These are phyloP conservation scores for Solanum chacoense DNA, from an alignment of 305 asterid genomes.

Conservation along the genomic window DNA sequence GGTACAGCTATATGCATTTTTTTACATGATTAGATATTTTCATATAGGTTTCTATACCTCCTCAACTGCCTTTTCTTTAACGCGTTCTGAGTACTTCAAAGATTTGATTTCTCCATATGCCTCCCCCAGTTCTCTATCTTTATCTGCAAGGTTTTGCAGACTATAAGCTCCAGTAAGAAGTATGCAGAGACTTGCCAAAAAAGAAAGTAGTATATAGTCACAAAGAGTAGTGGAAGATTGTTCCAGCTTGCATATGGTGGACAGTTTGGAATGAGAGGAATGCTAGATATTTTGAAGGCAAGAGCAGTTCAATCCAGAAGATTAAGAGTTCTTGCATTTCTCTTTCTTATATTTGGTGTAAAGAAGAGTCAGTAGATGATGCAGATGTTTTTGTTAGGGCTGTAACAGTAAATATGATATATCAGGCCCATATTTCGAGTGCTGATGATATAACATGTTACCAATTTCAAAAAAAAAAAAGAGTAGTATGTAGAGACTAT, in stretches of 20 bases:
- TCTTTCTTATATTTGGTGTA: not conserved
- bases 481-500: not conserved
- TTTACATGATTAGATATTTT: not conserved
- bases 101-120: constrained; percentile 76
- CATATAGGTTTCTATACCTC: constrained; percentile 41
- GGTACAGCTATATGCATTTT: not conserved
- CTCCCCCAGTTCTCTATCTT: constrained; percentile 78
- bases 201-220: not conserved
- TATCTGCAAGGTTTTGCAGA: constrained; percentile 41
- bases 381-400: not conserved
- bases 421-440: not conserved
- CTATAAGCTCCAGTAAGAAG: constrained; percentile 10
- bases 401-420: not conserved
- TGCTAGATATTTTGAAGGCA: not conserved
- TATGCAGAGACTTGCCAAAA: not conserved
- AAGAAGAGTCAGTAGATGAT: not conserved
- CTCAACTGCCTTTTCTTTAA: constrained; percentile 87
- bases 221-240: not conserved
- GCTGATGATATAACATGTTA: not conserved
- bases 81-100: constrained; percentile 67
- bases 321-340: not conserved
- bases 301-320: not conserved
- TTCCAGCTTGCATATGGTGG: not conserved
- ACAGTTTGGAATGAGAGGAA: not conserved
- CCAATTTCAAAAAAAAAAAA: not conserved